These are phyloP conservation scores for Neurospora discreta DNA, from an alignment of 495 filamentous ascomycete species.

Conservation along the genomic window DNA sequence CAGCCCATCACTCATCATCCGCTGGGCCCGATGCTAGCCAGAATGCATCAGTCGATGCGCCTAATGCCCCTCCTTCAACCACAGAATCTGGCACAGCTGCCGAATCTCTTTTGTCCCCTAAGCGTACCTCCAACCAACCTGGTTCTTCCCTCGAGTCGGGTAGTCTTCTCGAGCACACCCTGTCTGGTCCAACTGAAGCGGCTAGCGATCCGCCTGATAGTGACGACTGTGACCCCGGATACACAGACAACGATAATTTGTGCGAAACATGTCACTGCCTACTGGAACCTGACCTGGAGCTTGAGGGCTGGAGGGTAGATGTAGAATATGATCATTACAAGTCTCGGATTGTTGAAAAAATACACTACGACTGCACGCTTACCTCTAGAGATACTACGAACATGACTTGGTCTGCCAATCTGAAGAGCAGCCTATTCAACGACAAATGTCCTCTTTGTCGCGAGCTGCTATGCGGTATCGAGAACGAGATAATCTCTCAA, in stretches of 20 bases:
- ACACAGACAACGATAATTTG: neutral
- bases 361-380: too few relatives aligned
- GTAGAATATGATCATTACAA: too few relatives aligned
- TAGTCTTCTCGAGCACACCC: too few relatives aligned
- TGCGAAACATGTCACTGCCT: neutral
- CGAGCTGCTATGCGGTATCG: neutral
- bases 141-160: too few relatives aligned
- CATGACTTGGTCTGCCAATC: neutral
- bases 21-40: neutral
- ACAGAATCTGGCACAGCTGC: neutral
- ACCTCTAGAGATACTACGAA: neutral
- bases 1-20: neutral
- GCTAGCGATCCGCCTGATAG: neutral
- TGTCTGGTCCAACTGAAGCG: too few relatives aligned
- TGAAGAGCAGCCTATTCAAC: neutral
- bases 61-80: neutral
- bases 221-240: neutral
- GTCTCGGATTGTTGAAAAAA: too few relatives aligned
- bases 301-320: neutral
- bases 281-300: neutral
- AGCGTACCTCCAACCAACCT: neutral
- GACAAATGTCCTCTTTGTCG: neutral
- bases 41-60: neutral
- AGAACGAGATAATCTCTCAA: neutral
- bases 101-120: neutral